Evolutionary conservation across 2,329 filamentous ascomycete species (phyloP), one percentile per base, ranked within the genome.

Genomic region (Orbilia quercus): DNA sequence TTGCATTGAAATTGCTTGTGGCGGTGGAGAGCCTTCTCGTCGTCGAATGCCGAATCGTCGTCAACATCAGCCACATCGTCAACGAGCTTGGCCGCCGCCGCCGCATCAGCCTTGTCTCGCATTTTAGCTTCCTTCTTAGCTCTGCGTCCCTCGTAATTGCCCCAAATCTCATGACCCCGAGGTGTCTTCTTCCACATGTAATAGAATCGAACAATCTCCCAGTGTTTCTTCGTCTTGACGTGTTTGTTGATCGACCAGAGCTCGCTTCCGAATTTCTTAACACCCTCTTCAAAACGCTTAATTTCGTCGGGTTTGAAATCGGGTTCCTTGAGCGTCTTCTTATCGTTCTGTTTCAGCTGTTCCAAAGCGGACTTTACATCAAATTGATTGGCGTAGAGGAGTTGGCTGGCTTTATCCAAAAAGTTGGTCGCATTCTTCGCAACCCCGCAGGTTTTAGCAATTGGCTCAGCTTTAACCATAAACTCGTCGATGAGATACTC

Each of bases 161-260:
- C 92, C 93, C 95, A 97, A 20, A 99, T 88, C 77, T 95, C 88
- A 79, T 87, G 89, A 42, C 95, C 95, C 69, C 89, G 88, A 1
- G 90, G 86, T 0, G 92, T 92, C 81, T 98, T 98, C 82, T 99
- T 99, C 95, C 95, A 99, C 76, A 91, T 91, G 80, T 99, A 99
- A 81, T 98, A 99, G 79, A 91, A 96, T 2, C 95, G 90, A 23
- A 96, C 92, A 74, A 97, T 90, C 69, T 91, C 87, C 55, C 89
- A 88, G 74, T 92, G 88, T 42, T 87, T 88, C 76, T 95, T 87
- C 0, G 89, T 91, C 80, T 92, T 93, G 78, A 97, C 91, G 80
- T 96, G 91, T 76, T 90, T 89, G 76, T 89, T 92, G 71, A 98
- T 90, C 50, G 86, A 86, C 76, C 91, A 87, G 77, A 96, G 88